These are phyloP conservation scores for Gliomastix tumulicola DNA, from an alignment of 2,329 filamentous ascomycete species.

Conservation along the genomic window DNA sequence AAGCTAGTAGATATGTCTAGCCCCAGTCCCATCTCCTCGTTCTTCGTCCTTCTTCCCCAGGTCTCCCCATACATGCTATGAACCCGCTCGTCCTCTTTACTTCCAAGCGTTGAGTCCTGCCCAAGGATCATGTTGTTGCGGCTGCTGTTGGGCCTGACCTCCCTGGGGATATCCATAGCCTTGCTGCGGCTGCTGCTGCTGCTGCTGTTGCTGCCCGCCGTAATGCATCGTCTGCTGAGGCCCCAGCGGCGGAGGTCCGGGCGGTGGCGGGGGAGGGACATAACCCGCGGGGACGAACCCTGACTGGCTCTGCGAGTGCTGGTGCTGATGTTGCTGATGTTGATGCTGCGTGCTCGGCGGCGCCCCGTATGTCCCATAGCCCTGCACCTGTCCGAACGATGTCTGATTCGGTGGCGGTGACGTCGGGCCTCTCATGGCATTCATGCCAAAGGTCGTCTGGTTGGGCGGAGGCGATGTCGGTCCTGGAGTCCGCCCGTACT, in stretches of 20 bases:
- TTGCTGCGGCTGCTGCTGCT: too few species aligned
- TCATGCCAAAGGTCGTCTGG: slow-evolving; percentile 42
- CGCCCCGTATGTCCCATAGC: slow-evolving; percentile 16
- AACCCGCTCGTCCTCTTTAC: too few species aligned
- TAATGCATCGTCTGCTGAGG: slow-evolving; percentile 58
- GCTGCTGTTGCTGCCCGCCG: slow-evolving; percentile 17
- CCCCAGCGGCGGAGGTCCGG: slow-evolving; percentile 53
- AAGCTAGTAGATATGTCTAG: too few species aligned
- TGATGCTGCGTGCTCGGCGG: slow-evolving; percentile 29
- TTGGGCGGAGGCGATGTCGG: slow-evolving; percentile 58
- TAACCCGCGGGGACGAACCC: slow-evolving; percentile 48
- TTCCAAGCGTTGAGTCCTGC: slow-evolving; percentile 47
- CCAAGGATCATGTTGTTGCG: slow-evolving; percentile 41
- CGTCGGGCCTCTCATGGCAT: slow-evolving; percentile 30
- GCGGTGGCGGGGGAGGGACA: slow-evolving; percentile 57
- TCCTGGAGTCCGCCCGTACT: slow-evolving; percentile 49
- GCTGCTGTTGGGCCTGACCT: slow-evolving; percentile 12
- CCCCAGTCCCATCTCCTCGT: too few species aligned
- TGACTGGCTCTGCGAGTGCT: slow-evolving; percentile 22
- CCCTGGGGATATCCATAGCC: slow-evolving; percentile 2
- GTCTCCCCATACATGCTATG: background rate
- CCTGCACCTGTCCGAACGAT: slow-evolving; percentile 28
- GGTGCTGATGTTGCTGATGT: slow-evolving; percentile 27
- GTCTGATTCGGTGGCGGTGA: slow-evolving; percentile 54
- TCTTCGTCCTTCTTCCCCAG: background rate